Evolutionary conservation across 208 protist genomes (phyloP), one percentile per base, ranked within the genome.

Genomic region (Trypanosoma platydactyli): DNA sequence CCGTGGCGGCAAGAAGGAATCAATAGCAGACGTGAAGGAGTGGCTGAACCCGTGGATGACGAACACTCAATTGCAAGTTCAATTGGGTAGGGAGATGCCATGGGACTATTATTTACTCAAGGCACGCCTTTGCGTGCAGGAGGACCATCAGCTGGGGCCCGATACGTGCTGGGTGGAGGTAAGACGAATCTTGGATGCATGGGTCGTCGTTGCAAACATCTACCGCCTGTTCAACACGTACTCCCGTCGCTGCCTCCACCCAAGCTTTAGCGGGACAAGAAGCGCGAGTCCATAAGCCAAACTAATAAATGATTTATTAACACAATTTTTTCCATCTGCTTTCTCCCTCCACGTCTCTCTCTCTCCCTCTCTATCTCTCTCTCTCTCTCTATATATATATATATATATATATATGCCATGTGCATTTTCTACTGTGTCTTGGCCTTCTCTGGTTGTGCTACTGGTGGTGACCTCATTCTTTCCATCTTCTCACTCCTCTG

Each of bases 61-160:
- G 6, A 74, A 52, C 49, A 25, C 59, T 15, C 52, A 71, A 5
- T 60, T 49, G 16, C 64, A 73, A 50, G 48, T 35, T 12, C 56
- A 55, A 3, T 49, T 89, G 20, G 83, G 76, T 22, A 68, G 66
- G 42, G 87, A 93, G 66, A 77, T 93, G 24, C 81, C 87, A 18
- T 93, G 83, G 84, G 87, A 93, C 60, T 88, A 89, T 60, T 90
- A 90, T 57, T 62, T 93, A 3, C 59, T 90, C 22, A 82, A 83
- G 40, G 73, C 76, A 12, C 83, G 83, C 18, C 52, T 82, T 22
- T 66, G 61, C 44, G 58, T 80, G 24, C 44, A 33, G 24, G 48
- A 59, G 16, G 51, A 64, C 9, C 13, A 46, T n/a, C 11, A 56
- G 35, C 40, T 75, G 9, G 27, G 55, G 33, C 3, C 54, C 24